Evolutionary conservation across 257 asterid genomes (phyloP).

Genomic region (Rehmannia glutinosa): DNA sequence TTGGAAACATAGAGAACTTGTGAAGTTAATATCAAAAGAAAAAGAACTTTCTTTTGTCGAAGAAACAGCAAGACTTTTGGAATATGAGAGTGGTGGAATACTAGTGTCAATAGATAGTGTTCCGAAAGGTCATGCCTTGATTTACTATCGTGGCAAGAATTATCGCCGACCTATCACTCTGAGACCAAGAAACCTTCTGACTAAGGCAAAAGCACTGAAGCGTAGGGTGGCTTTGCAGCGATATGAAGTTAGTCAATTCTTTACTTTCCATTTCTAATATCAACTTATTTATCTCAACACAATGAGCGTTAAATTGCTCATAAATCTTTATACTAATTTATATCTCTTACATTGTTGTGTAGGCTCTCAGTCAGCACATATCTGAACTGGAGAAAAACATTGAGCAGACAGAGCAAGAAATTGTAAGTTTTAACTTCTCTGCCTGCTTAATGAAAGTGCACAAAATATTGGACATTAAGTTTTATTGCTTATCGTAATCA

Average conservation of each 20-base stretch:
- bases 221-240: slow-evolving; percentile 96
- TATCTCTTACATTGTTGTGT: slow-evolving; percentile 22
- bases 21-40: slow-evolving; percentile 89
- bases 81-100: slow-evolving; percentile 95
- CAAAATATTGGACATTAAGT: background rate
- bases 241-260: slow-evolving; percentile 64
- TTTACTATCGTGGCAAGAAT: slow-evolving; percentile 95
- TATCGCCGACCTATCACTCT: slow-evolving; percentile 74
- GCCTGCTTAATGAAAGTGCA: background rate
- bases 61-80: slow-evolving; percentile 93
- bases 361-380: slow-evolving; percentile 98
- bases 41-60: slow-evolving; percentile 76
- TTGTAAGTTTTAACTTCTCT: slow-evolving; percentile 48
- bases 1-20: slow-evolving; percentile 98
- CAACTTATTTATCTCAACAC: slow-evolving; percentile 1
- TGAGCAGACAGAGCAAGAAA: slow-evolving; percentile 65
- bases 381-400: slow-evolving; percentile 71
- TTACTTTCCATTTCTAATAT: slow-evolving; percentile 12
- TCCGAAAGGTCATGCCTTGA: slow-evolving; percentile 80
- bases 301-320: background rate
- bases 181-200: slow-evolving; percentile 96
- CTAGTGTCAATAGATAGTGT: slow-evolving; percentile 81
- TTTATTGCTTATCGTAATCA: background rate
- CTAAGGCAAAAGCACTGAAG: slow-evolving; percentile 96
- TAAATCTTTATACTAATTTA: slow-evolving; percentile 6